Base-by-base conservation (phyloP, 306 rosid species). In the cucumber (Cucumis sativus) region DNA sequence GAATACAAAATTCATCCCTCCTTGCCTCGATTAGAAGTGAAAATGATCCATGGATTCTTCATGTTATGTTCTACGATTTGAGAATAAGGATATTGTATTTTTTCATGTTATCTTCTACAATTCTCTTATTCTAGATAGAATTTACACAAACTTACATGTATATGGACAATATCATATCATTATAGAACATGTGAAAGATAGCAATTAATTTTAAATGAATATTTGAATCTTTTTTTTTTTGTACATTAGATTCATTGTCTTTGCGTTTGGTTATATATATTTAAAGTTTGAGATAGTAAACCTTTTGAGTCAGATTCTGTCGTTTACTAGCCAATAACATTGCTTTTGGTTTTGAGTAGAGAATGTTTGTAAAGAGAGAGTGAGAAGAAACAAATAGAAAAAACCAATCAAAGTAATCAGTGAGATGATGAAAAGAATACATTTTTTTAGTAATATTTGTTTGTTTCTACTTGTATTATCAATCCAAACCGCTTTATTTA, bases 221-320 rank as follows among this genome's bases (percentile, higher is more conserved):
- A 41, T 60, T 60, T 8, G 11, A 17, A 0, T 23, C 14, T 62
- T 5, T 35, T 16, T 30, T 62, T 5, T 35, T 16, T 37, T 37
- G 23, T 39, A 13, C 14, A 16, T 65, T 37, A 65, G 72, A 65
- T 65, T 65, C 23, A 37, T 18, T 17, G 28, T 66, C 25, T 9
- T 3, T 67, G 30, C 10, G 6, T 41, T 66, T 66, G 28, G 47
- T 37, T 66, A 15, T 17, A 41, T 4, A 35, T 66, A 39, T 66
- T 65, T 35, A 65, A 65, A 65, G 18, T 65, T 66, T 66, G 52
- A 10, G 51, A 39, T 8, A 11, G 43, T 21, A 30, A 84, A 79
- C 86, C 77, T 89, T 88, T 81, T 80, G 87, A 87, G 87, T 88
- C 96, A 86, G 92, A 85, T 73, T 55, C 71, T 88, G 91, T 85